Evolutionary conservation across 108 stramenopile species (phyloP), one percentile per base, ranked within the genome.

Genomic region (Cyclotella sp.): DNA sequence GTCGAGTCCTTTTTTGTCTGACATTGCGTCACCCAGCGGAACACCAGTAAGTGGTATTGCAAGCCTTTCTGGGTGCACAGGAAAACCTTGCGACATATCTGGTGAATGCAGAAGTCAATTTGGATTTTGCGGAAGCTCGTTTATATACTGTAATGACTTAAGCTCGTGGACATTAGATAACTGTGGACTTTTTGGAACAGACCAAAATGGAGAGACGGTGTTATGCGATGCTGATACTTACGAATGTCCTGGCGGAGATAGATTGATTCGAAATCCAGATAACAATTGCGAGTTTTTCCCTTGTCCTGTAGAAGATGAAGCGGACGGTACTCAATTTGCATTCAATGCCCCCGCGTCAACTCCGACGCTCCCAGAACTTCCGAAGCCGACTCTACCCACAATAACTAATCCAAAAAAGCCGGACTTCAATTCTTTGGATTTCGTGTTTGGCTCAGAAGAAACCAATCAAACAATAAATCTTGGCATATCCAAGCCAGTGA

Each of bases 131-230:
- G 82, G 82, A 24, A 14, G 34, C 5, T 30, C 60, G 9, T 83
- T 83, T 30, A 77, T 83, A 9, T 83, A 83, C 57, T 83, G 82
- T 43, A 83, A 83, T 44, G 41, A 57, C 19, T 21, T 76, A 45
- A 76, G 75, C 22, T 83, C 82, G 10, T 83, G 82, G 82, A 76
- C 70, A 14, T 22, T 83, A 46, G 75, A 83, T 14, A 59, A 67
- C 4, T 83, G 82, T 62, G 82, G 82, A 4, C 75, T 83, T 8
- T 66, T 63, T 40, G 82, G 82, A n/a, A 73, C n/a, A n/a, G 71
- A 72, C 54, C 16, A 44, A 43, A 68, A 64, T 30, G 75, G 82
- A 13, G 72, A 67, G 24, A 72, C 75, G 3, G 30, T 76, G 14
- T 28, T 76, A 27, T 83, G 82, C 51, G 75, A 76, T 72, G 62